Evolutionary conservation across 2,329 filamentous ascomycete genomes (phyloP), one percentile per base, ranked within the genome.

Genomic region (Hypoxylon sp.): DNA sequence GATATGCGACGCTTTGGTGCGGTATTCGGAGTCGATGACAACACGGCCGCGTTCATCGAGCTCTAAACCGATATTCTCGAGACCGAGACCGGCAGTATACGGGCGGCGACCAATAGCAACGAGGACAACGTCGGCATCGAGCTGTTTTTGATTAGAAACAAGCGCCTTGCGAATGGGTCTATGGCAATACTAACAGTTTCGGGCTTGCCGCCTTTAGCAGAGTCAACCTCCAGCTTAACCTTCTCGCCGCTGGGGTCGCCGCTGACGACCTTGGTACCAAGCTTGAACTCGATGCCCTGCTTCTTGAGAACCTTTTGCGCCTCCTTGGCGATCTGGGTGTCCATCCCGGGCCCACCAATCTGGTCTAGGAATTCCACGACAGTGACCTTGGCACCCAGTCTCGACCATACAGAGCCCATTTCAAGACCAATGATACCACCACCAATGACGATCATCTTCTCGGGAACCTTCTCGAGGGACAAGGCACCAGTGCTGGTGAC

Each of bases 391-490:
- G 94, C 83, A 71, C 96, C 96, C 69, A 99, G 87, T 77, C 96
- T 90, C 68, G 94, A 97, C 96, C 96, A 99, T 59, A 99, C 96
- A 58, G 95, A 98, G 72, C 86, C 94, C 96, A 99, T 99, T 84
- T 99, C 96, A 46, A 99, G 90, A 80, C 96, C 96, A 78, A 99
- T 99, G 81, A 99, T 99, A 81, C 96, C 96, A 80, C 96, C 96
- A 75, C 96, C 96, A 79, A 99, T 98, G 77, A 99, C 96, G 72
- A 97, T 86, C 92, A 99, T 92, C 84, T 93, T 96, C 87, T 98
- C 94, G 47, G 96, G 96, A 39, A 99, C 92, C 85, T 97, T 88
- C 77, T 93, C 87, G 68, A 99, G 87, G 44, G 94, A 88, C 78
- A 99, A 91, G 73, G 96, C 96, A 73, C 96, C 96, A 58, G 96